Conservation (phyloP, 2,329 filamentous ascomycete species). For the Claviceps sp. region DNA sequence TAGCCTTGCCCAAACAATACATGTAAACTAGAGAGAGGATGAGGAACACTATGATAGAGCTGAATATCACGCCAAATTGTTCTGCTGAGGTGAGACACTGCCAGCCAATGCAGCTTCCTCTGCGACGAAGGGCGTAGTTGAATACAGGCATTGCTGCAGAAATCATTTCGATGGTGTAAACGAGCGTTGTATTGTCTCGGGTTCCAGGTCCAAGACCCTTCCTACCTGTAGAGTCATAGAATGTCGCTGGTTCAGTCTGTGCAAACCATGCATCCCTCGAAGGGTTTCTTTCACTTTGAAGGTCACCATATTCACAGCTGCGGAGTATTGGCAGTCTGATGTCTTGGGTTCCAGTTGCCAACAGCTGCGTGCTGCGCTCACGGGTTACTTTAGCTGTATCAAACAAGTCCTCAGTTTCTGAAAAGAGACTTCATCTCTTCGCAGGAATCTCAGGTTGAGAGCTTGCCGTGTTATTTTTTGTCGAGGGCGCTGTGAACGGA, state of each 20-base stretch:
- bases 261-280: neutral
- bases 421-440: neutral
- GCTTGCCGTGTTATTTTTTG: neutral
- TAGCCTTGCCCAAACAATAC: constrained; percentile 21
- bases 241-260: neutral
- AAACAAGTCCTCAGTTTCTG: neutral
- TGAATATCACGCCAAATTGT: constrained; percentile 27
- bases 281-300: neutral
- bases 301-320: neutral
- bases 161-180: neutral
- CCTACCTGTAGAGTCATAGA: no score
- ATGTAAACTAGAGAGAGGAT: constrained; percentile 18
- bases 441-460: neutral
- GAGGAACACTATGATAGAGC: constrained; percentile 16
- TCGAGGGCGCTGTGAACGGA: neutral
- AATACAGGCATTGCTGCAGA: neutral
- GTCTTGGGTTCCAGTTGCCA: neutral
- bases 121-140: neutral
- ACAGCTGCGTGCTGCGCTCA: neutral
- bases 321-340: neutral
- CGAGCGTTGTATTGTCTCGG: neutral
- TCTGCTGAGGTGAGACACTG: constrained; percentile 24
- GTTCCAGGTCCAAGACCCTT: no score
- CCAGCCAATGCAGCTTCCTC: constrained; percentile 21
- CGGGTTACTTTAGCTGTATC: neutral